Evolutionary conservation across 805 yeast genomes (phyloP).

Genomic region (Candida sakaeoensis): DNA sequence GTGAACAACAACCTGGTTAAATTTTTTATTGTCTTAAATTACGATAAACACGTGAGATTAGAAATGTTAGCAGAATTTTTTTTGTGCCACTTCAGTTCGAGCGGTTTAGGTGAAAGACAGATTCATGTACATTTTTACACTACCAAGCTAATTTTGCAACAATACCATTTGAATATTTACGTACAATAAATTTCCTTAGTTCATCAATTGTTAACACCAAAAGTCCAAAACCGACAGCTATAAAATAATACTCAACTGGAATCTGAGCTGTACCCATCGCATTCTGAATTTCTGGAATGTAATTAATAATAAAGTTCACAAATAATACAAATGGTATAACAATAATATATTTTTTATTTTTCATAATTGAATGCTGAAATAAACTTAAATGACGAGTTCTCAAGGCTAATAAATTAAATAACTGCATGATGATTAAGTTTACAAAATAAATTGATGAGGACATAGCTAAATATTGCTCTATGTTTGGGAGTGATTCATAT

Average conservation of each 20-base stretch:
- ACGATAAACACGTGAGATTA: conserved; percentile 7
- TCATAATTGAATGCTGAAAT: conserved; percentile 39
- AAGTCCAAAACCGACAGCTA: conserved; percentile 43
- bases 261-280: conserved; percentile 34
- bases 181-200: conserved; percentile 30
- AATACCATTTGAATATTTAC: conserved; percentile 35
- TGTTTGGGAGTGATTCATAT: conserved; percentile 19
- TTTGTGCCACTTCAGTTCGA: not conserved
- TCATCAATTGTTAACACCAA: conserved; percentile 42
- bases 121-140: not conserved
- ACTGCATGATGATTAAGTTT: conserved; percentile 46
- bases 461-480: conserved; percentile 20
- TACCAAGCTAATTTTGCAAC: conserved; percentile 44
- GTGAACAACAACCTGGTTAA: not conserved
- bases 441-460: conserved; percentile 46
- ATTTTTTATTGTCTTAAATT: not conserved
- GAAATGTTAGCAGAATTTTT: not conserved
- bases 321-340: conserved; percentile 33
- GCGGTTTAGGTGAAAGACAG: conserved; percentile 1
- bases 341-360: conserved; percentile 29
- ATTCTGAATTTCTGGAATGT: conserved; percentile 36
- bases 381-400: conserved; percentile 41
- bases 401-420: conserved; percentile 41
- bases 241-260: conserved; percentile 43
- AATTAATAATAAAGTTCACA: conserved; percentile 40